phyloP scores from a whole-genome alignment of 179 eudicot species.

The Nepenthes alata region DNA sequence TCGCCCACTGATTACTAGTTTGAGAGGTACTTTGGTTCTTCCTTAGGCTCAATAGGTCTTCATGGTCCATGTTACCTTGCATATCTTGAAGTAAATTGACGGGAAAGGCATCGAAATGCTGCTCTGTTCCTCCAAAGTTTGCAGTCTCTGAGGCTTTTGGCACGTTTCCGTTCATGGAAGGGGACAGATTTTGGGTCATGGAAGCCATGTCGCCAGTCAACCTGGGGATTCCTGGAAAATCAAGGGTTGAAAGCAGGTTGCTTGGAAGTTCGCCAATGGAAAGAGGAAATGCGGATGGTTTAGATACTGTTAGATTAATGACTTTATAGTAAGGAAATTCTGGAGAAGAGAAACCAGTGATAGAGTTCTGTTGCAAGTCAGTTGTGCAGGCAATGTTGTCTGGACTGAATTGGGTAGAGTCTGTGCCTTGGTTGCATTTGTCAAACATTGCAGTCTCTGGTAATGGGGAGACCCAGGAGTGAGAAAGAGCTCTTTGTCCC shows the following conservation, averaged over 20 bases:
- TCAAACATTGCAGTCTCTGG: conserved; percentile 10
- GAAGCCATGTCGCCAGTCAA: conserved; percentile 25
- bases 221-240: conserved; percentile 17
- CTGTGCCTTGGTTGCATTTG: conserved; percentile 20
- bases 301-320: conserved; percentile 9
- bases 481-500: conserved; percentile 48
- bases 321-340: conserved; percentile 23
- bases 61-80: conserved; percentile 7
- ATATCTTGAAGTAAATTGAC: conserved; percentile 14
- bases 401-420: conserved; percentile 18
- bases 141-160: conserved; percentile 17
- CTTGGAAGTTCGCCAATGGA: conserved; percentile 17
- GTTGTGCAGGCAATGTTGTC: conserved; percentile 41
- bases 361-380: conserved; percentile 16
- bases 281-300: conserved; percentile 13
- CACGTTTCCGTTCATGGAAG: conserved; percentile 15
- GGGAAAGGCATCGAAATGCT: conserved; percentile 18
- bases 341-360: conserved; percentile 22
- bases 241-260: conserved; percentile 26
- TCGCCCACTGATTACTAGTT: conserved; percentile 15
- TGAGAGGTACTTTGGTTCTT: conserved; percentile 14
- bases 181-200: conserved; percentile 31
- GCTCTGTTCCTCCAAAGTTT: conserved; percentile 28
- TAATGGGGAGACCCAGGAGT: conserved; percentile 39
- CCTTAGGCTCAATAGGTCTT: conserved; percentile 15